Conservation (phyloP, 1,284 basidiomycete genomes). For the Athelia psychrophila region DNA sequence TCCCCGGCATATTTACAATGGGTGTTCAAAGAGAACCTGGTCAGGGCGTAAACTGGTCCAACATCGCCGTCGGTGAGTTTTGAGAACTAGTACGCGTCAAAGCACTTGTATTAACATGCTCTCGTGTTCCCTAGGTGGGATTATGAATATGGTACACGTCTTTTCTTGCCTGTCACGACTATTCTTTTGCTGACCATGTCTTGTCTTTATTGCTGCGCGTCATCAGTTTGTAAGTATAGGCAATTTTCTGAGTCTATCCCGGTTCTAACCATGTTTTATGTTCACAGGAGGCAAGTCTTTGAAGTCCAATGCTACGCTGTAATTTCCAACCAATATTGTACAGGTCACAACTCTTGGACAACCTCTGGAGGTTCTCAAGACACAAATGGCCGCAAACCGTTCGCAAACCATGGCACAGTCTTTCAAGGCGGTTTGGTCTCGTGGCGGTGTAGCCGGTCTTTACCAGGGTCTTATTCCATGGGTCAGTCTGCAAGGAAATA, state of each 20-base stretch:
- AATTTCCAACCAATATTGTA: not conserved
- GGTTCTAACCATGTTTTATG: slow-evolving; percentile 13
- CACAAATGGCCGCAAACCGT: slow-evolving; percentile 96
- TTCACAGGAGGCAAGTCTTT: slow-evolving; percentile 46
- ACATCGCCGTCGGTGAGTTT: slow-evolving; percentile 91
- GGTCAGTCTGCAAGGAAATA: slow-evolving; percentile 48
- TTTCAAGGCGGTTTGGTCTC: slow-evolving; percentile 83
- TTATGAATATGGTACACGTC: slow-evolving; percentile 87
- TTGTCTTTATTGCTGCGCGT: slow-evolving; percentile 1
- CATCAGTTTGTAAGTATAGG: slow-evolving; percentile 55
- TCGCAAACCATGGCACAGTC: slow-evolving; percentile 90
- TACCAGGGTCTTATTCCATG: slow-evolving; percentile 99
- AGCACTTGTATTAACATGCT: slow-evolving; percentile 10
- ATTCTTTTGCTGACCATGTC: not conserved
- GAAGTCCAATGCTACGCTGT: not conserved
- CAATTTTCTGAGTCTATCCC: slow-evolving; percentile 4
- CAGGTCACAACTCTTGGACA: slow-evolving; percentile 97
- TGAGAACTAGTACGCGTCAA: slow-evolving; percentile 4
- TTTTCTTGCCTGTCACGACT: slow-evolving; percentile 10
- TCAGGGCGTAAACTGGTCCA: slow-evolving; percentile 97
- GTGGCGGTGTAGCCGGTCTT: slow-evolving; percentile 89
- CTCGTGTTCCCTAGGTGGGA: slow-evolving; percentile 64
- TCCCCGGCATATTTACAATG: slow-evolving; percentile 43
- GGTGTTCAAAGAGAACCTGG: slow-evolving; percentile 80
- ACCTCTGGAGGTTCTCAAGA: slow-evolving; percentile 98